Conservation (phyloP, 2,329 filamentous ascomycete species). For the Chaetomium strumarium region DNA sequence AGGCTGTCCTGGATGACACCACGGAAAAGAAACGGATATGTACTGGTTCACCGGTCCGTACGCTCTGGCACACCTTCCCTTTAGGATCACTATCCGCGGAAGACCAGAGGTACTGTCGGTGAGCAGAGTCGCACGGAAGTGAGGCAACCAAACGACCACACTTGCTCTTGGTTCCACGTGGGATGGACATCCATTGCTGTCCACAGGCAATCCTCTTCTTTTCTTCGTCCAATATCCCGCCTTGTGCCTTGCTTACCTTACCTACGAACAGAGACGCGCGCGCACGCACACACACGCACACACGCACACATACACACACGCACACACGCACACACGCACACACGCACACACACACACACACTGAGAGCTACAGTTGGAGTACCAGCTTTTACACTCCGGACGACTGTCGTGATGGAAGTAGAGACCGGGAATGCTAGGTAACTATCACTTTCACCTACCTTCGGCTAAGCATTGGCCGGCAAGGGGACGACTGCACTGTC, state of each 20-base stretch:
- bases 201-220: neutral
- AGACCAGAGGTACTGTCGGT: neutral
- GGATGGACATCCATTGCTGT: neutral
- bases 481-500: neutral
- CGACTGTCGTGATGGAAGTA: neutral
- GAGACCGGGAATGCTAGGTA: too few species aligned
- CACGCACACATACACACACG: too few species aligned
- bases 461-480: too few species aligned
- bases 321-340: too few species aligned
- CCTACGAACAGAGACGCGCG: too few species aligned
- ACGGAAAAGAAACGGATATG: neutral
- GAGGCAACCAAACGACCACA: too few species aligned
- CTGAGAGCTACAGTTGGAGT: neutral
- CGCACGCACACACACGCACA: too few species aligned
- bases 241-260: too few species aligned
- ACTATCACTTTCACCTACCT: too few species aligned
- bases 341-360: too few species aligned
- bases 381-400: neutral
- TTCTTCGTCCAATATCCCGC: too few species aligned
- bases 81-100: neutral
- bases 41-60: conserved; percentile 4
- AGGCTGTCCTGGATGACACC: too few species aligned
- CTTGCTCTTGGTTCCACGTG: neutral
- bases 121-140: neutral
- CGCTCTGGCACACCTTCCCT: neutral